These are phyloP conservation scores for Wickerhamia fluorescens DNA, from an alignment of 805 yeast species.

Conservation along the genomic window DNA sequence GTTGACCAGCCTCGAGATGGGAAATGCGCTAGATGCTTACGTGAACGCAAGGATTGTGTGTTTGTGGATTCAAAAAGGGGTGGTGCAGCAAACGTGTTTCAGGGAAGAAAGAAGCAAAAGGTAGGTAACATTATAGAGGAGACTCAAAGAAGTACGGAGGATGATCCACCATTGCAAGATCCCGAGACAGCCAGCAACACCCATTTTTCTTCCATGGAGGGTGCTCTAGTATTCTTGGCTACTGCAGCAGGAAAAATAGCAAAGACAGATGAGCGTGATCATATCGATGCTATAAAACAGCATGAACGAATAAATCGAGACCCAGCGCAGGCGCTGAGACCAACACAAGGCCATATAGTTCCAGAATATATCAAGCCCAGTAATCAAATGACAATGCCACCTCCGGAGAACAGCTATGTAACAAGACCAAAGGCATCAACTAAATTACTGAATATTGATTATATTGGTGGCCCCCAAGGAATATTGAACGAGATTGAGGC, in stretches of 20 bases:
- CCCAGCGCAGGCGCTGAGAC: not conserved
- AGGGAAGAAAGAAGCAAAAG: slow-evolving; percentile 39
- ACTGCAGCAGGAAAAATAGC: slow-evolving; percentile 76
- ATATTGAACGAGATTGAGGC: slow-evolving; percentile 62
- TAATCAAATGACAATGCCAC: slow-evolving; percentile 35
- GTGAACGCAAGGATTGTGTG: slow-evolving; percentile 79
- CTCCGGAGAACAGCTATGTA: slow-evolving; percentile 31
- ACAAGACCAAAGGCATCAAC: slow-evolving; percentile 43
- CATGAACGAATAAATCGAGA: slow-evolving; percentile 40
- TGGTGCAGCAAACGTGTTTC: slow-evolving; percentile 14
- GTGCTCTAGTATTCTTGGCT: slow-evolving; percentile 67
- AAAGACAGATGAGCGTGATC: slow-evolving; percentile 57
- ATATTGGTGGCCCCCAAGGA: slow-evolving; percentile 48
- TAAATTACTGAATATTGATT: slow-evolving; percentile 52
- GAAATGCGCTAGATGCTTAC: slow-evolving; percentile 77
- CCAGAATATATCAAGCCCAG: slow-evolving; percentile 16
- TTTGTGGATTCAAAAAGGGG: slow-evolving; percentile 40
- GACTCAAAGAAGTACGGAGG: not conserved
- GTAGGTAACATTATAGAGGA: not conserved
- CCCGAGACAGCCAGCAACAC: slow-evolving; percentile 8
- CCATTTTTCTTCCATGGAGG: slow-evolving; percentile 41
- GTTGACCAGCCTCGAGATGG: slow-evolving; percentile 66
- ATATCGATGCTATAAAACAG: slow-evolving; percentile 45
- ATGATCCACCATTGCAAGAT: not conserved
- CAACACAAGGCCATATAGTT: slow-evolving; percentile 5